Evolutionary conservation across 2,329 filamentous ascomycete species (phyloP), one percentile per base, ranked within the genome.

Genomic region (Grosmannia serpens): DNA sequence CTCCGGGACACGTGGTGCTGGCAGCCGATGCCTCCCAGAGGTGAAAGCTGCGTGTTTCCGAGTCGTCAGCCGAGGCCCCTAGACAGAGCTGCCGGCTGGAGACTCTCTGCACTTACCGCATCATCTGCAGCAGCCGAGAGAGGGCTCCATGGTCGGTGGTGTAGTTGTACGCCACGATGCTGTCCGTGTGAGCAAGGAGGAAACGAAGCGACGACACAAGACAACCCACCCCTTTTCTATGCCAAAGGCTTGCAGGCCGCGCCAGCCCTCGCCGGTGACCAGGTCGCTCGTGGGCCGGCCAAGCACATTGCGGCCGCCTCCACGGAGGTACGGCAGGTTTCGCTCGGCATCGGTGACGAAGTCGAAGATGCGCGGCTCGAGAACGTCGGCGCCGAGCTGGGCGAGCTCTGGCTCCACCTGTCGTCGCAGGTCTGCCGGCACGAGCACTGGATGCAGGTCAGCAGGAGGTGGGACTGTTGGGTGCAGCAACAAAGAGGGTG

Each of bases 221-320:
- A 57, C 60, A 54, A 49, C 64, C 62, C 56, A 70, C 66, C 85
- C 84, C 61, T 81, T 78, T 35, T 73, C 68, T 20, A 81, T 76
- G 0, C 83, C 83, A 63, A 84, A 80, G 1, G 77, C 73, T 63
- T 85, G 82, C 2, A 87, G 72, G 47, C 76, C 73, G 46, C 77
- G 75, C 87, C 87, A 90, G 31, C 87, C 86, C 62, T 85, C 78
- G 1, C 79, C 77, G 0, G 85, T 85, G 41, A 87, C 75, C 1
- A 89, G 71, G 38, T 82, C 77, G 53, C 81, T 79, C 8, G 73
- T 78, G 55, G 79, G 79, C 55, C 75, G 74, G 1, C 86, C 85
- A 67, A 87, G 87, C 0, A 80, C 79, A 65, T 85, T 80, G 13
- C 82, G 75, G 1, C 81, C 78, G 49, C 76, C 76, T 4, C 78